Conservation (phyloP, 2,329 filamentous ascomycete genomes). For the Pseudogymnoascus sp. region DNA sequence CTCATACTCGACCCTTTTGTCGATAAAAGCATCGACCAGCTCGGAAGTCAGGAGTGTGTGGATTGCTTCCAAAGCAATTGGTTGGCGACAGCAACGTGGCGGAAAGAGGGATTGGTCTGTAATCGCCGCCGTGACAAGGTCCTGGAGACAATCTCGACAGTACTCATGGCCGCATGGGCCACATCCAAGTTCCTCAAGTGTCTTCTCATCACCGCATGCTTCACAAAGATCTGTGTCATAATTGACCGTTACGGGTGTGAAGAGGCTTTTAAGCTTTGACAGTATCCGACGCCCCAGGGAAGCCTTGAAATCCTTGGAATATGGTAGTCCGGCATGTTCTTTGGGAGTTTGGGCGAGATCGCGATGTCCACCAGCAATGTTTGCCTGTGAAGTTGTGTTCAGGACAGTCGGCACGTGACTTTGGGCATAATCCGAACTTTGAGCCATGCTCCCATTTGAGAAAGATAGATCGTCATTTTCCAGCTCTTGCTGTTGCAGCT, state of each 20-base stretch:
- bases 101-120: conserved; percentile 49
- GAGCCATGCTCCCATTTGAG: conserved; percentile 20
- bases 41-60: conserved; percentile 33
- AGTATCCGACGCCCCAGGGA: background rate
- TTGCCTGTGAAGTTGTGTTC: conserved; percentile 15
- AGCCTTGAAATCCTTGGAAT: conserved; percentile 8
- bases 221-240: conserved; percentile 13
- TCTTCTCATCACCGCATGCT: conserved; percentile 18
- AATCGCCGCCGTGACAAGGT: conserved; percentile 40
- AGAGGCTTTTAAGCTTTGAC: background rate
- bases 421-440: conserved; percentile 22
- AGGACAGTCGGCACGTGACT: conserved; percentile 20
- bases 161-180: conserved; percentile 44
- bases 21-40: conserved; percentile 34
- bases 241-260: background rate
- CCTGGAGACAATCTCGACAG: conserved; percentile 43
- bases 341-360: conserved; percentile 17
- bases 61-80: conserved; percentile 35
- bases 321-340: background rate
- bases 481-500: conserved; percentile 19
- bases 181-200: conserved; percentile 16
- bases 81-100: conserved; percentile 45
- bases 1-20: conserved; percentile 44
- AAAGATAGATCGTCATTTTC: conserved; percentile 14
- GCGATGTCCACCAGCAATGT: conserved; percentile 17